A percentile compares a stretch with the other conserved stretches of the same genome.
Conservation (phyloP, 768 basidiomycete species). For the Naganishia vaughanmartiniae region DNA sequence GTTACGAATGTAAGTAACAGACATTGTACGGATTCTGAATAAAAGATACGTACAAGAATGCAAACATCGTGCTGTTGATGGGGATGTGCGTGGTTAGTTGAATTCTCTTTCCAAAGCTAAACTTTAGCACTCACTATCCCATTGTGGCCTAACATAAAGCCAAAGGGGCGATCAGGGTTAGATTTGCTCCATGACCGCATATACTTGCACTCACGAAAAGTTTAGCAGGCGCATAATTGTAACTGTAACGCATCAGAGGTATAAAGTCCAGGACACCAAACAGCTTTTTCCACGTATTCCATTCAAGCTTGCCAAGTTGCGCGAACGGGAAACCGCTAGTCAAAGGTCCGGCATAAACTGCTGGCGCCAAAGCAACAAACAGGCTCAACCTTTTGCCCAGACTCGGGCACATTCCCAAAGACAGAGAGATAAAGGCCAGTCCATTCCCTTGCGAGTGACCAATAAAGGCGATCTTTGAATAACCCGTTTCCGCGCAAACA, state of each 20-base stretch:
- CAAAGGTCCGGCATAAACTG: slow-evolving; percentile 58
- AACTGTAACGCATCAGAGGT: slow-evolving; percentile 57
- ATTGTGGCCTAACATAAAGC: slow-evolving; percentile 38
- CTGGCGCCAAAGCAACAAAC: slow-evolving; percentile 58
- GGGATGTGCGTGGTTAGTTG: not conserved
- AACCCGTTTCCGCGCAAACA: slow-evolving; percentile 55
- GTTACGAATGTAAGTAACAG: not conserved
- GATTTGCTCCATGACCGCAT: not conserved
- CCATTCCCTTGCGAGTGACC: slow-evolving; percentile 60
- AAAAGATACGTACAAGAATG: slow-evolving; percentile 52
- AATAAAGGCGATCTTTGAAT: slow-evolving; percentile 58
- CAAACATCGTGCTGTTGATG: slow-evolving; percentile 54
- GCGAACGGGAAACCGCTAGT: slow-evolving; percentile 58
- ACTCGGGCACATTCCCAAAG: slow-evolving; percentile 57
- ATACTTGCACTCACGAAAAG: slow-evolving; percentile 48
- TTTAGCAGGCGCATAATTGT: slow-evolving; percentile 55
- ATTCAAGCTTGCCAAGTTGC: slow-evolving; percentile 55
- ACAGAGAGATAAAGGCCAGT: slow-evolving; percentile 57
- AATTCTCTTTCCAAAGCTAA: no score
- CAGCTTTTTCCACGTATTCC: slow-evolving; percentile 56
- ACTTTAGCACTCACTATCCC: slow-evolving; percentile 48
- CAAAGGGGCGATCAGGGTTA: not conserved
- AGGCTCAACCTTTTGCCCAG: slow-evolving; percentile 55
- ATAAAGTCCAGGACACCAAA: slow-evolving; percentile 60
- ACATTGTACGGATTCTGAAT: not conserved